These are phyloP conservation scores for Sisymbrium altissimum DNA, from an alignment of 345 rosid species.

Conservation along the genomic window DNA sequence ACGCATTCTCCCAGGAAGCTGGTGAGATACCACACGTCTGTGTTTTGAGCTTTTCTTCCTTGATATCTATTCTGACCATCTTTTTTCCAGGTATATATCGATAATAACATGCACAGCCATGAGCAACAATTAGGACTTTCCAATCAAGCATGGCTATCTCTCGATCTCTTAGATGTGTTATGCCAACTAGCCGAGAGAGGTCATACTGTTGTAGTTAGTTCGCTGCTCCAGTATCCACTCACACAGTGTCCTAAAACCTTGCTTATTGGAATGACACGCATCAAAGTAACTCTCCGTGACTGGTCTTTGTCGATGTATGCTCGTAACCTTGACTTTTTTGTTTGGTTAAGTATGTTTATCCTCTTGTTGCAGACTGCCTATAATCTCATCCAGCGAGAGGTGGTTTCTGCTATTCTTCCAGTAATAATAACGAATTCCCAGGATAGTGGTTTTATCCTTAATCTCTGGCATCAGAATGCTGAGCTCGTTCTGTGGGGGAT, in stretches of 20 bases:
- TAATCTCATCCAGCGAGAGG: conserved; percentile 74
- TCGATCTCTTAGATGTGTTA: conserved; percentile 79
- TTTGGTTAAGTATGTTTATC: conserved; percentile 4
- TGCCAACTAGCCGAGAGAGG: conserved; percentile 95
- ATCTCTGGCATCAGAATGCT: conserved; percentile 78
- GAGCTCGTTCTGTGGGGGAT: conserved; percentile 72
- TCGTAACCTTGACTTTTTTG: not conserved
- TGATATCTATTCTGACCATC: conserved; percentile 7
- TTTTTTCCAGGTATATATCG: conserved; percentile 59
- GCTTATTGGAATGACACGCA: conserved; percentile 82
- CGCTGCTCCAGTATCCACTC: conserved; percentile 78
- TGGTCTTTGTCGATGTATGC: not conserved
- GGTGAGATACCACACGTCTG: conserved; percentile 47
- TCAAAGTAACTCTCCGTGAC: conserved; percentile 47
- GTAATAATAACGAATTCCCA: conserved; percentile 44
- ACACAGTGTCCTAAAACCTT: conserved; percentile 76
- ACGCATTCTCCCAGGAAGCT: conserved; percentile 75
- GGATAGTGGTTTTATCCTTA: conserved; percentile 53
- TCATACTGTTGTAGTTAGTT: conserved; percentile 55
- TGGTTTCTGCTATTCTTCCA: conserved; percentile 66
- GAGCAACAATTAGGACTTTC: conserved; percentile 59
- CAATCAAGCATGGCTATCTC: conserved; percentile 77
- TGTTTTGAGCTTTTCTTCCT: conserved; percentile 11
- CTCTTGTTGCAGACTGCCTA: conserved; percentile 68
- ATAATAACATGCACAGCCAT: conserved; percentile 63